Evolutionary conservation across 176 grass and related monocot species (phyloP), one percentile per base, ranked within the genome.

Genomic region (Aechmea fasciata): DNA sequence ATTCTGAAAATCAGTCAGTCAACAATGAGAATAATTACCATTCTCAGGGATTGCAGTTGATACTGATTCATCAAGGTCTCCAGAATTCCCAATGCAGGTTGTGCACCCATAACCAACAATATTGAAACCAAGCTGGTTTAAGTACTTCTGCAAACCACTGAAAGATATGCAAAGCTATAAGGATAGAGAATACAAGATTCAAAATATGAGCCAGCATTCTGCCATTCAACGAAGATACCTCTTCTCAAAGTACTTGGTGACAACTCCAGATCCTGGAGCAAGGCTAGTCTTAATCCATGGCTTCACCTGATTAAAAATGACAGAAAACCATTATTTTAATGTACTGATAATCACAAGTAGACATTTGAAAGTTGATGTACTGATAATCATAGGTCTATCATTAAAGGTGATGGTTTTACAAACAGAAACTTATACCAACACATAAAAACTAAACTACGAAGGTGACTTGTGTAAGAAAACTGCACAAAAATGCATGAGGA

Each of bases 281-380:
- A 99, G 94, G 19, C 94, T 99, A 11, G 94, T 99, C 72, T 99
- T 99, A 79, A 99, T 93, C 94, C 94, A 93, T 81, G 94, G 94
- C 75, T 90, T 93, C 55, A 99, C 90, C 94, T 99, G 80, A 82
- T 85, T 48, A 50, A 69, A 10, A 81, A 57, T 61, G 9, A 11
- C 20, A 61, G 55, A 18, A 22, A 61, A 61, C 55, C 55, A 10
- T 18, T 19, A 59, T 10, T 17, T 17, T 59, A 19, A 61, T 18
- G 9, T 61, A 9, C 55, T 22, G 15, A 19, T 12, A 61, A 20
- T 61, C 13, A 15, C 20, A 61, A 61, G 55, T 22, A 18, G n/a
- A 20, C 10, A 61, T 61, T 2, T 61, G 3, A 18, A 61, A 9
- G 9, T 22, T 61, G 55, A 61, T 9, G 15, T 15, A 18, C 17